Base-by-base conservation (phyloP, 2,329 filamentous ascomycete genomes). In the Fusarium liriodendri region DNA sequence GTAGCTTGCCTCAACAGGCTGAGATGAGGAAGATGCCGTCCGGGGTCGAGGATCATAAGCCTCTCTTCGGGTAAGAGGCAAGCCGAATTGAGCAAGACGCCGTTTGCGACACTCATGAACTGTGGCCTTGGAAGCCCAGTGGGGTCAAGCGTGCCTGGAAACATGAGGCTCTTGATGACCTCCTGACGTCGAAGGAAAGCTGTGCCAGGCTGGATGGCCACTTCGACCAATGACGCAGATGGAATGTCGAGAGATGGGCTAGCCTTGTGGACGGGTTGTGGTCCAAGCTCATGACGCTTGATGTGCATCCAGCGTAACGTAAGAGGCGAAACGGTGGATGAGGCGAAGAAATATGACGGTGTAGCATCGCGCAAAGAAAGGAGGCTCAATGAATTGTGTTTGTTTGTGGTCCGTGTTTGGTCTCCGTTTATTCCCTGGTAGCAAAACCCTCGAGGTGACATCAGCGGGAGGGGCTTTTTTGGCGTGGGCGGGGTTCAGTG, bases 271-370 rank as follows among this genome's bases (percentile, higher is more conserved):
- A 54, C 67, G 40, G 50, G 60, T 62, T 67, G 40, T 38, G 61
- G 42, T 66, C 54, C 66, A 52, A 32, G 63, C 29, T 70, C 61
- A 72, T 74, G 72, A 74, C 72, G 69, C 47, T 66, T 29, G 22
- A 64, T 35, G 58, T 74, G 69, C 61, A 72, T 50, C 20, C 38
- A 72, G 65, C 38, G 47, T 47, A 71, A 22, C 60, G 59, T 50
- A 50, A 62, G 40, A 62, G 60, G 70, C 62, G 14, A 72, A 65
- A 71, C 69, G 69, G 69, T 71, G 45, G 35, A 32, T 62, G 71
- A 74, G 71, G 71, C 71, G 27, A 74, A 58, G 38, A 73, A 35
- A 69, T 64, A 68, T 74, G 71, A 74, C 72, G 71, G 71, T 74
- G 62, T 33, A 59, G 42, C 65, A 72, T 72, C 47, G 37, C 55